phyloP scores from a whole-genome alignment of 306 rosid genomes.

The Begonia fuchsioides region DNA sequence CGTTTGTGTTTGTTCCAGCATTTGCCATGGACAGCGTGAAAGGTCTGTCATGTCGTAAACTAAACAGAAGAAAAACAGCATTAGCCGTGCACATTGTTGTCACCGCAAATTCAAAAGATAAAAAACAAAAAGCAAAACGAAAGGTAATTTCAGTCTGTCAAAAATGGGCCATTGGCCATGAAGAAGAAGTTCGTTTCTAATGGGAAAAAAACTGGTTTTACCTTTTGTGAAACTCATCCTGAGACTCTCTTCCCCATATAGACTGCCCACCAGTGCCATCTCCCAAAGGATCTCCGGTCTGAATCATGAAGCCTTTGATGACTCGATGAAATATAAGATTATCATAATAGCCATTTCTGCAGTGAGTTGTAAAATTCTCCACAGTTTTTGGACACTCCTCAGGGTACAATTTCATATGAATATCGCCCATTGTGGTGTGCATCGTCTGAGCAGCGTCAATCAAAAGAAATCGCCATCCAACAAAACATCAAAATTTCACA shows the following conservation, averaged over 20 bases:
- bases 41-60: conserved; percentile 94
- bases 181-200: too few species aligned
- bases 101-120: too few species aligned
- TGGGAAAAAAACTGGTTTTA: conserved; percentile 11
- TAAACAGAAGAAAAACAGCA: conserved; percentile 24
- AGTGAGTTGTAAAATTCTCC: conserved; percentile 96
- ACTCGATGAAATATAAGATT: conserved; percentile 90
- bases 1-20: conserved; percentile 85
- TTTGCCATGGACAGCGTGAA: conserved; percentile 97
- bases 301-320: conserved; percentile 95
- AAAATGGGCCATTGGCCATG: too few species aligned
- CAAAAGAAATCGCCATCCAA: background rate
- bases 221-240: conserved; percentile 98
- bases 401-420: conserved; percentile 86
- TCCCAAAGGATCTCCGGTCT: conserved; percentile 98
- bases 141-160: too few species aligned
- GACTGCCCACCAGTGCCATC: conserved; percentile 99
- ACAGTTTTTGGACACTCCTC: conserved; percentile 99
- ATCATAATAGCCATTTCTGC: conserved; percentile 90
- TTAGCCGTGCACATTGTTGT: conserved; percentile 10
- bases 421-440: conserved; percentile 94
- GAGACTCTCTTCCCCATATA: conserved; percentile 98
- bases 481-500: background rate
- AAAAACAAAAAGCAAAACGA: too few species aligned
- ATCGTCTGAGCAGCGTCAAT: conserved; percentile 38